Percentiles rank a stretch among this genome's conserved stretches.
Conservation (phyloP, 495 filamentous ascomycete genomes). For the Staphylotrichum tortipilum region DNA sequence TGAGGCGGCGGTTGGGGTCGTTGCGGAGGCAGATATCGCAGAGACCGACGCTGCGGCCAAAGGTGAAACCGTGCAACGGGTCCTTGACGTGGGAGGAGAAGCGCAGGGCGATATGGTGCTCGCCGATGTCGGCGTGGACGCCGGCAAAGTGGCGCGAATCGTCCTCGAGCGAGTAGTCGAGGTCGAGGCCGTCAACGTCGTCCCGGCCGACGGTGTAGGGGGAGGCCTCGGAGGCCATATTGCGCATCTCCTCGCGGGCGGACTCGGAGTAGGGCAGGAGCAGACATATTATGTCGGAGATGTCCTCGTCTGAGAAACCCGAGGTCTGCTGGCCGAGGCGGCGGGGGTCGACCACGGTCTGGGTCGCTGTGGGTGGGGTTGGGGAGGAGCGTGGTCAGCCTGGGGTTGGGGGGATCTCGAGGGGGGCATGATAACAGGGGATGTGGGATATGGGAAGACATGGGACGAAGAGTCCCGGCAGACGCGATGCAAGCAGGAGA, state of each 20-base stretch:
- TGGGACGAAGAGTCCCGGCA: background rate
- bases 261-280: conserved; percentile 68
- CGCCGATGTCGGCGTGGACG: conserved; percentile 37
- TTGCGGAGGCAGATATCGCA: conserved; percentile 66
- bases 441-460: conserved; percentile 9
- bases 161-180: conserved; percentile 37
- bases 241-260: conserved; percentile 58
- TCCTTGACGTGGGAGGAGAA: conserved; percentile 63
- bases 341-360: conserved; percentile 71
- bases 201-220: conserved; percentile 30
- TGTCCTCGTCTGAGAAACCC: conserved; percentile 67
- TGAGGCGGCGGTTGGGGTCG: conserved; percentile 55
- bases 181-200: conserved; percentile 40
- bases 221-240: conserved; percentile 38
- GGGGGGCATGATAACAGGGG: no score
- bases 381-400: no score
- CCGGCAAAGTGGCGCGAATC: conserved; percentile 36
- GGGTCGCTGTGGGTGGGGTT: conserved; percentile 49
- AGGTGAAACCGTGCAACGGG: conserved; percentile 62
- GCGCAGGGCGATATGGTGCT: conserved; percentile 68
- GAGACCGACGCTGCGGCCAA: conserved; percentile 62
- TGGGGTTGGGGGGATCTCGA: no score
- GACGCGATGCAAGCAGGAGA: background rate
- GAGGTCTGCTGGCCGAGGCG: conserved; percentile 67
- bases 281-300: conserved; percentile 81